Evolutionary conservation across 106 monocot genomes (phyloP), one percentile per base, ranked within the genome.

Genomic region (Dioscorea zingiberensis): DNA sequence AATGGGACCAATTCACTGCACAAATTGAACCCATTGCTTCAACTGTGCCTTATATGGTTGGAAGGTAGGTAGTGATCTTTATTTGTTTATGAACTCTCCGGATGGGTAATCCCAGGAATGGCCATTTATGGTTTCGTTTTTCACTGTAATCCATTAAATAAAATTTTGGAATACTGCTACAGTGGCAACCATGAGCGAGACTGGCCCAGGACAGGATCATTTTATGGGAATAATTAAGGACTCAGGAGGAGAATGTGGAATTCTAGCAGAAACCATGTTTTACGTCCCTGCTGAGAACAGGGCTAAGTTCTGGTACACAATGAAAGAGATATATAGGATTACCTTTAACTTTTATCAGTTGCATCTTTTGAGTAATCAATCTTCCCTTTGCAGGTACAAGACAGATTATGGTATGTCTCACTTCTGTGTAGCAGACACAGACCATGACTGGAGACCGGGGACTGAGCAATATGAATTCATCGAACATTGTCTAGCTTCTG

Each of bases 131-230:
- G 87, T 38, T 38, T 38, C 38, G 38, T 8, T 38, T 6, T 38
- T 38, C 38, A 48, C 18, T 22, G 24, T 48, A 16, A 12, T 4
- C 6, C 46, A 47, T 7, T 25, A 55, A 17, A 28, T 54, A 55
- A 16, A 25, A 55, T 54, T 22, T 72, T 21, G 3, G 48, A 12
- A 18, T 56, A 63, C 25, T 21, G 29, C 65, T 85, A 19, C 78
- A 95, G 95, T 58, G 95, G 95, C 19, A 95, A 95, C 69, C 95
- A 95, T 72, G 95, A 95, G 66, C 60, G 95, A 21, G 95, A 95
- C 71, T 95, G 87, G 87, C 95, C 95, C 25, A 81, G 78, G 48
- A 73, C 87, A 27, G 91, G 95, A 67, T 95, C 95, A 30, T 95
- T 95, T 76, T 95, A 95, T 57, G 76, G 60, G 19, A 88, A 76